phyloP scores from a whole-genome alignment of 2,329 filamentous ascomycete genomes.

The Fusarium odoratissimum region DNA sequence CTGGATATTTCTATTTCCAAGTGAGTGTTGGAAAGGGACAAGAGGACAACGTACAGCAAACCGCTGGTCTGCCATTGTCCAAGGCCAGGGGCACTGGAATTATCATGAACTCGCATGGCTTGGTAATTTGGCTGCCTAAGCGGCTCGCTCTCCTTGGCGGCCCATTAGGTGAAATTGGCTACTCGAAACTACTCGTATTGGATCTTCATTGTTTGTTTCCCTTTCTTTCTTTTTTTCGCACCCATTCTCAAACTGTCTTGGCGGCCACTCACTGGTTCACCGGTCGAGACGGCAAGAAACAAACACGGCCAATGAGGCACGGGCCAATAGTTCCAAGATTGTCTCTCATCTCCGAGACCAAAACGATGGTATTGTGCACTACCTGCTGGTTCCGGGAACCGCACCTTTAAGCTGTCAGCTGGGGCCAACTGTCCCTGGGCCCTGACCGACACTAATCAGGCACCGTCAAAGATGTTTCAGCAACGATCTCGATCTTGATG shows the following conservation, averaged over 20 bases:
- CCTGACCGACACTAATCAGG: constrained; percentile 5
- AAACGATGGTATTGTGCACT: constrained; percentile 1
- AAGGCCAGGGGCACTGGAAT: background rate
- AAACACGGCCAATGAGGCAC: constrained; percentile 17
- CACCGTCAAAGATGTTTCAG: constrained; percentile 7
- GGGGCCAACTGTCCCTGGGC: constrained; percentile 7
- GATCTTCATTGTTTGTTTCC: background rate
- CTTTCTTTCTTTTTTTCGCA: background rate
- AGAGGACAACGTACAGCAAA: background rate
- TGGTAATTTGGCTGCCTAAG: background rate
- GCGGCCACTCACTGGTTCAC: background rate
- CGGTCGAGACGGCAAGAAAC: background rate
- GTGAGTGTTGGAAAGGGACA: background rate
- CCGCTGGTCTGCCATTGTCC: background rate
- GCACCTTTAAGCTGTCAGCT: constrained; percentile 6
- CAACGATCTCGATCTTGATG: constrained; percentile 21
- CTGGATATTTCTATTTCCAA: background rate
- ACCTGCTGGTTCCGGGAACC: constrained; percentile 9
- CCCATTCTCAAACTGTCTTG: background rate
- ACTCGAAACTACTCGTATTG: background rate
- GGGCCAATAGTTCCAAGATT: constrained; percentile 27
- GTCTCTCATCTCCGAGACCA: constrained; percentile 18
- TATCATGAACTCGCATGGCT: background rate
- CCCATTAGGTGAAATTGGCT: background rate
- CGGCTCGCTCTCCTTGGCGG: background rate